Evolutionary conservation across 176 grass and related monocot genomes (phyloP).

Genomic region (Luzula sylvatica): DNA sequence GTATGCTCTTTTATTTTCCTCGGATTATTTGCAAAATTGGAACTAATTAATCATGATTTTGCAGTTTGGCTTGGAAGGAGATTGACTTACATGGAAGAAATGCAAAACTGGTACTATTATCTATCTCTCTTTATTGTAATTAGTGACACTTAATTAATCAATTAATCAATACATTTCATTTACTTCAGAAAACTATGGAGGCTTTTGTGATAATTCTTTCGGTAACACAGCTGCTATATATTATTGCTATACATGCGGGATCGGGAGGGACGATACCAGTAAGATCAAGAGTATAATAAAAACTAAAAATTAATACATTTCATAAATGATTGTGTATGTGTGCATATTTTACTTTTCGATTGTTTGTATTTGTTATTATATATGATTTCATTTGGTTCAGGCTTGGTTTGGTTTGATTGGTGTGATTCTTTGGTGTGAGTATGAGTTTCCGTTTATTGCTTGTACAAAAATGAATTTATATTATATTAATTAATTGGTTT

Average conservation of each 20-base stretch:
- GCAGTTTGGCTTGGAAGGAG: conserved; percentile 83
- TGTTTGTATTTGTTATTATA: conserved; percentile 7
- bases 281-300: conserved; percentile 9
- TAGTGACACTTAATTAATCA: too few relatives aligned
- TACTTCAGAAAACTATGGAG: conserved; percentile 73
- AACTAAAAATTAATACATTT: conserved; percentile 3
- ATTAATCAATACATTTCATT: conserved; percentile 2
- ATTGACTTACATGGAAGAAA: conserved; percentile 81
- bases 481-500: too few relatives aligned
- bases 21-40: too few relatives aligned
- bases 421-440: background rate
- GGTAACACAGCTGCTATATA: conserved; percentile 66
- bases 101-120: conserved; percentile 41
- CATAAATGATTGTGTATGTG: background rate
- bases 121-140: background rate
- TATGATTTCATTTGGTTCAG: conserved; percentile 7
- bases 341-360: background rate
- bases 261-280: conserved; percentile 1
- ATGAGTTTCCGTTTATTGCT: background rate
- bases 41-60: too few relatives aligned
- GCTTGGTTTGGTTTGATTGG: conserved; percentile 4
- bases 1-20: conserved; percentile 36
- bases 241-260: conserved; percentile 47
- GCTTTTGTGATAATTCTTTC: conserved; percentile 83
- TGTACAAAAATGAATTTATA: conserved; percentile 8